phyloP scores from a whole-genome alignment of 2,329 filamentous ascomycete genomes.

The Diaporthe sp. region DNA sequence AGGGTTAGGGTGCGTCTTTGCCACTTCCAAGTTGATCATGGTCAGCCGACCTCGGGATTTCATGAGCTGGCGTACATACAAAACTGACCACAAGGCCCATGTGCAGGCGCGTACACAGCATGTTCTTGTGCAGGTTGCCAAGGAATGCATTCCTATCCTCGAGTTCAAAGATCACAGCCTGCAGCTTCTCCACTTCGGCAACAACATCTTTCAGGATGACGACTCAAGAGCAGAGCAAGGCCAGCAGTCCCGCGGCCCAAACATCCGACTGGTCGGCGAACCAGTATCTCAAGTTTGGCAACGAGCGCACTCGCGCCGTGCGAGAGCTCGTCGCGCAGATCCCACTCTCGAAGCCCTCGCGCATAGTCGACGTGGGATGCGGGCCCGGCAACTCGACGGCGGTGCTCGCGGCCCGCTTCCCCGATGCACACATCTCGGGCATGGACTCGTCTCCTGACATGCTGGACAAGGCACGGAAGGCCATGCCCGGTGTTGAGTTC shows the following conservation, averaged over 20 bases:
- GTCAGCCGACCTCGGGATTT: conserved; percentile 6
- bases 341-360: conserved; percentile 54
- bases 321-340: conserved; percentile 67
- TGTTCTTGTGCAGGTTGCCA: not conserved
- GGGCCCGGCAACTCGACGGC: conserved; percentile 72
- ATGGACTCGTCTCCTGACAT: conserved; percentile 70
- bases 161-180: not conserved
- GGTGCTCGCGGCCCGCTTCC: conserved; percentile 62
- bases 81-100: not conserved
- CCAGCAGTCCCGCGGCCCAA: not conserved
- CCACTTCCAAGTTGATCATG: not conserved
- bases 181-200: not conserved
- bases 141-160: not conserved
- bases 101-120: not conserved
- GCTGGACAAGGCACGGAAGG: conserved; percentile 62
- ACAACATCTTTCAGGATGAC: conserved; percentile 30
- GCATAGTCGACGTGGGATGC: conserved; percentile 71
- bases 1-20: conserved; percentile 16
- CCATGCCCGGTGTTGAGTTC: conserved; percentile 60
- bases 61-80: not conserved
- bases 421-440: conserved; percentile 61
- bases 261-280: conserved; percentile 65
- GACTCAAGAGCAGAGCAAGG: conserved; percentile 19
- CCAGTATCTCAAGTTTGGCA: conserved; percentile 69
- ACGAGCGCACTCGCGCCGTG: conserved; percentile 66